These are phyloP conservation scores for Cystobasidium tubakii DNA, from an alignment of 768 basidiomycete genomes.

Conservation along the genomic window DNA sequence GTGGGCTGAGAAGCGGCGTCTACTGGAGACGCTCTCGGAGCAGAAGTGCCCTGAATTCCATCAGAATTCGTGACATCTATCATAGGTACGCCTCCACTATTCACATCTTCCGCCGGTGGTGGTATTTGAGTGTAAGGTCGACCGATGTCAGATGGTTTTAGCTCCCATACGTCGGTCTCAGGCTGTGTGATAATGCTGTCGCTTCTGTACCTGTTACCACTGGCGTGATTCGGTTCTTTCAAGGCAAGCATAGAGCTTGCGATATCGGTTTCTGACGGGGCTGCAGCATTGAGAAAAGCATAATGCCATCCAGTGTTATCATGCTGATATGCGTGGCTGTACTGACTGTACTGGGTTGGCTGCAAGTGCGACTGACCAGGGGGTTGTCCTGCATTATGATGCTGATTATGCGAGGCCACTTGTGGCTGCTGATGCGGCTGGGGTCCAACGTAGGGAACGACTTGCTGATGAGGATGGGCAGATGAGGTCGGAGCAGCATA, in stretches of 20 bases:
- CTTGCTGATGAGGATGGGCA: neutral
- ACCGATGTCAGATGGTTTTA: neutral
- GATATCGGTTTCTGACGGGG: neutral
- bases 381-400: no score
- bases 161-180: neutral
- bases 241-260: neutral
- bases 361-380: neutral
- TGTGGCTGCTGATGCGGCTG: neutral
- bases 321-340: neutral
- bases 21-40: neutral
- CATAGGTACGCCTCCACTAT: neutral
- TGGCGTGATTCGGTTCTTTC: neutral
- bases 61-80: neutral
- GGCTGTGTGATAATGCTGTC: neutral
- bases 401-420: neutral
- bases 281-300: neutral
- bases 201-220: neutral
- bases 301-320: neutral
- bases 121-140: slow-evolving; percentile 14
- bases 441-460: neutral
- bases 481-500: neutral
- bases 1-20: neutral
- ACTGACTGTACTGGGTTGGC: neutral
- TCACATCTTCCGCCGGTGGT: neutral
- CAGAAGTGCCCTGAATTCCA: neutral